phyloP scores from a whole-genome alignment of 768 basidiomycete genomes.

The Boletellus ananas region DNA sequence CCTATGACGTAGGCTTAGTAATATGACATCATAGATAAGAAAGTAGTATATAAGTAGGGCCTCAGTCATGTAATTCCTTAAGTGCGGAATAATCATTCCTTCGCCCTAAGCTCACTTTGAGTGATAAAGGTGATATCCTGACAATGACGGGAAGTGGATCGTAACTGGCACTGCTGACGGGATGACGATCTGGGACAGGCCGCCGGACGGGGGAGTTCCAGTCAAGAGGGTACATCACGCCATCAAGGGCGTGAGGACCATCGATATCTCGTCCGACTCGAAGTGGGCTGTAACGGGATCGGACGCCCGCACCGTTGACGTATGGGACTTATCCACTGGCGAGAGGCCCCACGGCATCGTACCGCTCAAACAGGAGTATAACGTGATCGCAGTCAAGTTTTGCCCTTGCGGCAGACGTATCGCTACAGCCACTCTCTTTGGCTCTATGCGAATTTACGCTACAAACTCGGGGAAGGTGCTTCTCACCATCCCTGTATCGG shows the following conservation, averaged over 20 bases:
- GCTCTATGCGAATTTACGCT: slow-evolving; percentile 15
- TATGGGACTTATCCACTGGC: slow-evolving; percentile 17
- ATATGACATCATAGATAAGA: too few species aligned
- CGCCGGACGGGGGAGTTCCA: background rate
- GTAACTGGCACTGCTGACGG: slow-evolving; percentile 8
- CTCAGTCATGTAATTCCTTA: too few species aligned
- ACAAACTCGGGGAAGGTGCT: slow-evolving; percentile 9
- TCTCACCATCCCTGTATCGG: slow-evolving; percentile 12
- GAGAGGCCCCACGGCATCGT: background rate
- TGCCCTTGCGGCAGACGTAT: slow-evolving; percentile 17
- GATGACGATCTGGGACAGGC: slow-evolving; percentile 11
- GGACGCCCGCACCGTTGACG: slow-evolving; percentile 7
- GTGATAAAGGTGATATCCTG: too few species aligned
- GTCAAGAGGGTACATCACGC: background rate
- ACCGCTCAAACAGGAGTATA: slow-evolving; percentile 14
- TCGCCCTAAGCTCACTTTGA: too few species aligned
- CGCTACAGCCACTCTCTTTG: slow-evolving; percentile 19
- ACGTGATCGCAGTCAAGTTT: slow-evolving; percentile 17
- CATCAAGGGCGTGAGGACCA: slow-evolving; percentile 9
- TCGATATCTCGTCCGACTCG: slow-evolving; percentile 18
- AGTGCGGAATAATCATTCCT: too few species aligned
- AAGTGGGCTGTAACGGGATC: slow-evolving; percentile 20
- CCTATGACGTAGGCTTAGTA: too few species aligned
- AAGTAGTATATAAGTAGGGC: too few species aligned
- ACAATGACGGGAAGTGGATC: slow-evolving; percentile 6